Evolutionary conservation across 2,329 filamentous ascomycete species (phyloP).

Genomic region (Colletotrichum cereale): DNA sequence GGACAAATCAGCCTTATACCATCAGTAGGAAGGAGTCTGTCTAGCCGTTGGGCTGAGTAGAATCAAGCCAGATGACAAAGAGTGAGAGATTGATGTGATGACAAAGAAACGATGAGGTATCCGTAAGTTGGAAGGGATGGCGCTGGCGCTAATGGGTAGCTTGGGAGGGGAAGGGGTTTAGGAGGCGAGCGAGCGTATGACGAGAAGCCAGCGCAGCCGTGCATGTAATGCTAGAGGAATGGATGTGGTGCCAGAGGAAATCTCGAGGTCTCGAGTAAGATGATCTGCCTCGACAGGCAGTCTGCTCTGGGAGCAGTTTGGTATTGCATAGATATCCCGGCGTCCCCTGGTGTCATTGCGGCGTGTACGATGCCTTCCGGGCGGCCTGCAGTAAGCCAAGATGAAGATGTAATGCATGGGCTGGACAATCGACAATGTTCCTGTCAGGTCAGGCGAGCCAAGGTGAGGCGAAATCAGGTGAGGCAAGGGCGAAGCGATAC

Average conservation of each 20-base stretch:
- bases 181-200: slow-evolving; percentile 13
- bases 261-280: neutral
- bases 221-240: neutral
- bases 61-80: neutral
- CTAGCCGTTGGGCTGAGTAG: neutral
- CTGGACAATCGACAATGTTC: neutral
- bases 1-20: neutral
- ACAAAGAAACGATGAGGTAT: slow-evolving; percentile 28
- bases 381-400: neutral
- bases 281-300: neutral
- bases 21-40: neutral
- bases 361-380: neutral
- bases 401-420: neutral
- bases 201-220: slow-evolving; percentile 4
- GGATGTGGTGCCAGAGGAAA: neutral
- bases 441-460: neutral
- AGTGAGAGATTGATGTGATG: neutral
- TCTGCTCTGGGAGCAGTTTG: neutral
- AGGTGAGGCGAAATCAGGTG: neutral
- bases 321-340: neutral
- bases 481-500: neutral
- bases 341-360: neutral
- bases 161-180: neutral
- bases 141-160: slow-evolving; percentile 6
- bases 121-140: neutral